phyloP scores from a whole-genome alignment of 1,284 basidiomycete species.

The Limonomyces culmigenus region DNA sequence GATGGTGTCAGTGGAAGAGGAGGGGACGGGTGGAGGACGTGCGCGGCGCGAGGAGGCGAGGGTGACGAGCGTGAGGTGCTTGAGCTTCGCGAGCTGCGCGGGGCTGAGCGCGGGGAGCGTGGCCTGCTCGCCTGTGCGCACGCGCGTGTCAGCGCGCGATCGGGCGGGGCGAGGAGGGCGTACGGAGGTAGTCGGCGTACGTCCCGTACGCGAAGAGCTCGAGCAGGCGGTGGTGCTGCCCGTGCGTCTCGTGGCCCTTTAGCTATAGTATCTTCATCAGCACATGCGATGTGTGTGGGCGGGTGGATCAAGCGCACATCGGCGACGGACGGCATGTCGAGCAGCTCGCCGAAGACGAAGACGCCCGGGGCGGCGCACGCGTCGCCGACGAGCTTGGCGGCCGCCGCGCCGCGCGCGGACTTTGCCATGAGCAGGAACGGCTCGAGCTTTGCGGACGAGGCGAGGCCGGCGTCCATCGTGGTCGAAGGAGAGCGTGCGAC shows the following conservation, averaged over 20 bases:
- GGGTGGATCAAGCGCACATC: no score
- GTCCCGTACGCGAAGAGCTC: slow-evolving; percentile 84
- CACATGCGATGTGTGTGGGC: not conserved
- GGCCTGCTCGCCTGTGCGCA: slow-evolving; percentile 38
- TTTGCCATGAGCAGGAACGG: slow-evolving; percentile 83
- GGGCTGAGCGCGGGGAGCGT: slow-evolving; percentile 49
- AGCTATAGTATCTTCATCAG: not conserved
- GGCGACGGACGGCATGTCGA: slow-evolving; percentile 68
- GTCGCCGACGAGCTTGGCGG: slow-evolving; percentile 76
- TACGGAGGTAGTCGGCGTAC: slow-evolving; percentile 56
- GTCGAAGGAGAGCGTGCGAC: no score
- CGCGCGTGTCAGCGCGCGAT: slow-evolving; percentile 10
- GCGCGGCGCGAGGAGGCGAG: slow-evolving; percentile 62
- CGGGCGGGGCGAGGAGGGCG: slow-evolving; percentile 6
- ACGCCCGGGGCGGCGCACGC: slow-evolving; percentile 79
- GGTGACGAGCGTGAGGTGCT: slow-evolving; percentile 81
- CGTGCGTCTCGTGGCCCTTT: slow-evolving; percentile 19
- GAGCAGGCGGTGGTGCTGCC: slow-evolving; percentile 44
- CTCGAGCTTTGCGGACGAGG: slow-evolving; percentile 55
- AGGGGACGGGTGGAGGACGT: slow-evolving; percentile 14
- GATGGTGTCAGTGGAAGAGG: slow-evolving; percentile 1
- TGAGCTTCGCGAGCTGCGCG: slow-evolving; percentile 72
- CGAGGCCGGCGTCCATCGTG: slow-evolving; percentile 41
- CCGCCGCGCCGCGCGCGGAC: slow-evolving; percentile 78
- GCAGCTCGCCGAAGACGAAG: slow-evolving; percentile 79